Evolutionary conservation across 371 early-diverging fungal genomes (phyloP), one percentile per base, ranked within the genome.

Genomic region (Haplosporangium sp.): DNA sequence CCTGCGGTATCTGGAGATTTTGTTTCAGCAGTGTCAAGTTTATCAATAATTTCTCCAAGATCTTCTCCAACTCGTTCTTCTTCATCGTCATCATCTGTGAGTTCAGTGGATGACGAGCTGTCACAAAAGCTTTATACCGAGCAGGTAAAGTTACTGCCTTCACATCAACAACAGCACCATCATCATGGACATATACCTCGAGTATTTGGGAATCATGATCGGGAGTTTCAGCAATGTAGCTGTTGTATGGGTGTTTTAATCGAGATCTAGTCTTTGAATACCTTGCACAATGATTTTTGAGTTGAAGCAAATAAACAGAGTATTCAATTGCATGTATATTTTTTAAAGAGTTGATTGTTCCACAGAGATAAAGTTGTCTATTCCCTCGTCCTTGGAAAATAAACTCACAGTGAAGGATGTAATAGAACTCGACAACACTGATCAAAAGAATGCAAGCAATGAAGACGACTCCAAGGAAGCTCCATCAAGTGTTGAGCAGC

Each of bases 181-280:
- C 63, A 62, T 45, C 63, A 62, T 45, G 15, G 20, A 2, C 42
- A 6, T 27, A 56, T 27, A 7, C 15, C 17, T 15, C 48, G 48
- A 3, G 40, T 47, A 10, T 39, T 57, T 10, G 52, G 42, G n/a
- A 34, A 34, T 2, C 53, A 42, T 4, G 62, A 72, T 13, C 61
- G 68, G 68, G 70, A 65, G 13, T 39, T 75, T 55, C 65, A 75
- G 62, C 70, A 69, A 38, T 75, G 76, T 42, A 70, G 70, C n/a
- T 75, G 76, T n/a, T 75, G 76, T 50, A 75, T 75, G 61, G 76
- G 76, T 4, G 50, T 35, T 11, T 55, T 75, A 71, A 70, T 75
- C 10, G 70, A 75, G 20, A 47, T 75, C 11, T 75, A 56, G 27
- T 27, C 27, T 27, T 27, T 27, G 27, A 27, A 27, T 27, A 27